Base-by-base conservation (phyloP, 345 rosid species). In the Acer campestre region DNA sequence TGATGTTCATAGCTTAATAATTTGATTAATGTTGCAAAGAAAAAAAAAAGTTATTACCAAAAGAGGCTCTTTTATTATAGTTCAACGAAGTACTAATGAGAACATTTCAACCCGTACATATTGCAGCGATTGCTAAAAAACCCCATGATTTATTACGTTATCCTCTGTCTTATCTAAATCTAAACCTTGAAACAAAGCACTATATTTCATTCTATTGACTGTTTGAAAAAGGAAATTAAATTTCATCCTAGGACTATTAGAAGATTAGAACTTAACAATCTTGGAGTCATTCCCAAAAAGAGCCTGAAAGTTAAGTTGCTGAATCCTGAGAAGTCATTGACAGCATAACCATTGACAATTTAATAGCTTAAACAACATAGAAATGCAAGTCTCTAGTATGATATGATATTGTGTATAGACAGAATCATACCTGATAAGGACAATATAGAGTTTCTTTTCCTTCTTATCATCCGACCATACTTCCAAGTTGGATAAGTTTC, bases 381-480 rank as follows among this genome's bases (percentile, higher is more conserved):
- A 29, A 46, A 17, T 12, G 64, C 13, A 71, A 67, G n/a, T 56
- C 7, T n/a, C 13, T 1, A 20, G 14, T 18, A 65, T 13, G 69
- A 70, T 58, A 65, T 42, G 46, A 42, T 42, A 42, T 1, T n/a
- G 11, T 3, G 31, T 25, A 17, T 18, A 31, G 31, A 46, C 46
- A 46, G 58, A 31, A 35, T 63, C 16, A 67, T 82, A 95, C 99
- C 99, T 95, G 81, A 95, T 86, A 73, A 95, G 97, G 74, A 93
- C 94, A 85, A 95, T 79, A 56, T 95, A 95, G 44, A 95, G 94
- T 75, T 89, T 93, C 79, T 93, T 95, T 77, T 90, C 99, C 80
- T 91, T 91, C 61, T 93, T 93, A 83, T 93, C 99, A 70, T 93
- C 99, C 2, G 96, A 95, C 99, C 98, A 95, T n/a, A 90, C 81